These are phyloP conservation scores for Aurinia saxatilis DNA, from an alignment of 345 rosid genomes.

Conservation along the genomic window DNA sequence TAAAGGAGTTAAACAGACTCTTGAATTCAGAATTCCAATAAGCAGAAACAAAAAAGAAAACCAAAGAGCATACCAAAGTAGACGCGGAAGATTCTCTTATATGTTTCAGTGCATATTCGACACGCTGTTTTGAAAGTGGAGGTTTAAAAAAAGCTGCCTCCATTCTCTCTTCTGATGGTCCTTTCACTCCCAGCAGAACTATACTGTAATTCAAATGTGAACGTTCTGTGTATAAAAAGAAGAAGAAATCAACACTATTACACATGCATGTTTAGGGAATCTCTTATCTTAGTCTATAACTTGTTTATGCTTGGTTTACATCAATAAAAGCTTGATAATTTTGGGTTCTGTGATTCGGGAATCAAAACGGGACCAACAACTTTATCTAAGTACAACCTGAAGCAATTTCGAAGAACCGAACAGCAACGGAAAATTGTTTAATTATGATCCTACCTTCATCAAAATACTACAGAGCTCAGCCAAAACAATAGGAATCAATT, in stretches of 20 bases:
- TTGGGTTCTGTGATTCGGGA: not conserved
- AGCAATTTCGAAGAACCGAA: not conserved
- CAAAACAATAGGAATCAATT: no score
- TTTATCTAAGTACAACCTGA: not conserved
- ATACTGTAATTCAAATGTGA: conserved; percentile 44
- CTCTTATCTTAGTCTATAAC: not conserved
- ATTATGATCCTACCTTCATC: not conserved
- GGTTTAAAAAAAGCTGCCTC: conserved; percentile 93
- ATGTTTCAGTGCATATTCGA: conserved; percentile 76
- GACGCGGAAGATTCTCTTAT: conserved; percentile 65
- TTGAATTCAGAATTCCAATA: not conserved
- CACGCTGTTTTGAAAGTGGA: conserved; percentile 92
- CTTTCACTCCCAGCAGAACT: conserved; percentile 52
- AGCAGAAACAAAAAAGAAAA: not conserved
- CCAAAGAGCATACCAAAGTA: conserved; percentile 49
- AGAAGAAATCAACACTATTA: not conserved
- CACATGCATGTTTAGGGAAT: not conserved
- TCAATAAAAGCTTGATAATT: not conserved
- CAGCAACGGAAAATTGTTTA: not conserved
- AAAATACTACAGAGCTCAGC: no score
- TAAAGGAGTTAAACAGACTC: not conserved
- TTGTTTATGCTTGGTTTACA: not conserved
- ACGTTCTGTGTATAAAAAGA: conserved; percentile 28
- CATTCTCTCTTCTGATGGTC: conserved; percentile 87
- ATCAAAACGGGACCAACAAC: not conserved